Percentiles rank a stretch among this genome's conserved stretches.
Evolutionary conservation across 805 yeast genomes (phyloP).

Genomic region (Kuraishia capsulata): DNA sequence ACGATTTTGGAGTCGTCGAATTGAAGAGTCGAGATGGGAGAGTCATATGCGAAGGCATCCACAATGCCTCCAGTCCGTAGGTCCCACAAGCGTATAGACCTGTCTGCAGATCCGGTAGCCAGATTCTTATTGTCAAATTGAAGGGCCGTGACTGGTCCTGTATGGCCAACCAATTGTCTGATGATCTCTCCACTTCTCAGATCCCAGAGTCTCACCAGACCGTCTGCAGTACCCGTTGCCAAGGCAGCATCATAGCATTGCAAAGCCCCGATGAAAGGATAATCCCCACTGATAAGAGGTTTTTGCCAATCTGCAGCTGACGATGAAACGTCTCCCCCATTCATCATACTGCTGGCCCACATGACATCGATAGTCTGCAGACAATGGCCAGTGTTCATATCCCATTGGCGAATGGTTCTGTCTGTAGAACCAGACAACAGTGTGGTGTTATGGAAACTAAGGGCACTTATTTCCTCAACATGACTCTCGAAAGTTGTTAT

Average conservation of each 20-base stretch:
- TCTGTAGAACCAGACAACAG: constrained; percentile 66
- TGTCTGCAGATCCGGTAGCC: constrained; percentile 55
- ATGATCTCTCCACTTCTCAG: constrained; percentile 60
- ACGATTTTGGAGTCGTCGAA: constrained; percentile 53
- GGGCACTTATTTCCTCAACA: constrained; percentile 55
- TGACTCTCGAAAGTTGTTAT: constrained; percentile 52
- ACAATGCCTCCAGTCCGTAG: constrained; percentile 54
- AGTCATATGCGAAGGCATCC: constrained; percentile 53
- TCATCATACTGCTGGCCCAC: constrained; percentile 39
- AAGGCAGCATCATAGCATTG: constrained; percentile 70
- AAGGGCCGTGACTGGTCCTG: constrained; percentile 56
- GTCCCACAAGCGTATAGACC: constrained; percentile 67
- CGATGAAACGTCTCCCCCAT: constrained; percentile 6
- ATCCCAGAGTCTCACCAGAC: constrained; percentile 71
- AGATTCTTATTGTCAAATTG: constrained; percentile 62
- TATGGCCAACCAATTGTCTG: constrained; percentile 55
- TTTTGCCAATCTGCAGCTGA: constrained; percentile 4
- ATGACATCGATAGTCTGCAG: constrained; percentile 61
- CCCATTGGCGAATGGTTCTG: constrained; percentile 72
- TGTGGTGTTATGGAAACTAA: constrained; percentile 42
- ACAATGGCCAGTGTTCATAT: constrained; percentile 54
- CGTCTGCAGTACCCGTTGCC: constrained; percentile 75
- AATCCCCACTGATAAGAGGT: constrained; percentile 4
- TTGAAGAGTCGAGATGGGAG: constrained; percentile 45
- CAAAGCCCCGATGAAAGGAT: constrained; percentile 51